Evolutionary conservation across 805 yeast genomes (phyloP), one percentile per base, ranked within the genome.

Genomic region (Zygosaccharomyces siamensis): DNA sequence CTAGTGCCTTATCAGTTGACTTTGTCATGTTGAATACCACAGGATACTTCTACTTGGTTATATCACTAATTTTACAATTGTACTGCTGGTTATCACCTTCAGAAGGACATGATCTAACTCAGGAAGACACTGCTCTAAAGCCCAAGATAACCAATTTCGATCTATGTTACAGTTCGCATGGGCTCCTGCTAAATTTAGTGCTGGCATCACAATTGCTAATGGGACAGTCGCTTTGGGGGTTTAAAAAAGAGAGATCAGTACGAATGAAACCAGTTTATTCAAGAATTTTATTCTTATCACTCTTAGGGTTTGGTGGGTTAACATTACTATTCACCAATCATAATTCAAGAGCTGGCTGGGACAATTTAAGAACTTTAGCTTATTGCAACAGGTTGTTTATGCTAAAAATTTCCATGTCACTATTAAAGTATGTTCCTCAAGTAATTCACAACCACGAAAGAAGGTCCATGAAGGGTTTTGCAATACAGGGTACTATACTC

Each of bases 391-490:
- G 53, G 27, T 48, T 67, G 40, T 59, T 56, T 33, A 8, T 53
- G 12, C 61, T 76, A 48, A 79, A 79, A 61, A 71, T 79, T 12
- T 43, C 63, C 12, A 72, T 77, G 70, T 76, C 81, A 28, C 58
- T 77, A 40, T 64, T 76, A 39, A 79, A 79, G 55, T 76, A 79
- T 56, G 67, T 86, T 26, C 99, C 99, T 0, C 99, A 92, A 67
- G 85, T 92, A 46, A 70, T 78, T 49, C 95, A 86, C 62, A 92
- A 92, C 68, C 79, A 82, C 64, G 72, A 72, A 41, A 78, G 96
- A 55, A 80, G 83, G 59, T 85, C 96, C 4, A 89, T 89, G 47
- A 77, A 80, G 48, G 98, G 98, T 1, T 83, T 93, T 58, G 84
- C 96, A 48, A 78, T 92, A 53, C 77, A 88, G 8, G 68, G 74